phyloP scores from a whole-genome alignment of 2,329 filamentous ascomycete genomes.

The Lachnellula cervina region DNA sequence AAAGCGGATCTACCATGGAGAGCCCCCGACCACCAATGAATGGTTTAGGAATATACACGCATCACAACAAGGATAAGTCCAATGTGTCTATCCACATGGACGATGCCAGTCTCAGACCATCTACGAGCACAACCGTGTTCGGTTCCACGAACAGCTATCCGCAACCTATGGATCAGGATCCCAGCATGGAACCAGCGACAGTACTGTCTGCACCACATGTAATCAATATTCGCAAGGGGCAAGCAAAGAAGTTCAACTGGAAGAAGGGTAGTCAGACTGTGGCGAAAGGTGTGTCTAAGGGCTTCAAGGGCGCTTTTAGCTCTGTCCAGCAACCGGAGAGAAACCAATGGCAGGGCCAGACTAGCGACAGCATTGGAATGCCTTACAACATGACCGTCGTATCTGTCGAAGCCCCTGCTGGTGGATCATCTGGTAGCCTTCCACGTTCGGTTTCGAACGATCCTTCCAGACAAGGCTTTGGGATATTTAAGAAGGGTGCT shows the following conservation, averaged over 20 bases:
- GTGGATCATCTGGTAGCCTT: constrained; percentile 20
- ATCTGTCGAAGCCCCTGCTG: constrained; percentile 43
- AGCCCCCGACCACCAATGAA: constrained; percentile 42
- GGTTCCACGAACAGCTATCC: constrained; percentile 27
- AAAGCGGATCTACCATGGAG: constrained; percentile 47
- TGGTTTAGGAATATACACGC: constrained; percentile 60
- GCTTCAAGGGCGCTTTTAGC: constrained; percentile 83
- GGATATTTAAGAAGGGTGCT: constrained; percentile 56
- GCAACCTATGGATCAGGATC: constrained; percentile 32
- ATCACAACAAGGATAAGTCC: constrained; percentile 46
- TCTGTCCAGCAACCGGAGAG: constrained; percentile 45
- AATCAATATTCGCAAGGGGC: constrained; percentile 89
- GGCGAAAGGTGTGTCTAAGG: constrained; percentile 90
- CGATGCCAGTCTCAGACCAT: constrained; percentile 36
- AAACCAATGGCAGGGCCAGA: constrained; percentile 48
- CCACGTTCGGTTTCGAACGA: constrained; percentile 26
- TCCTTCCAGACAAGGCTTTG: constrained; percentile 48
- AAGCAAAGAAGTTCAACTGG: constrained; percentile 94
- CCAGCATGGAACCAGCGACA: constrained; percentile 29
- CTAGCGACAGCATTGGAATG: constrained; percentile 60
- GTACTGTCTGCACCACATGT: constrained; percentile 66
- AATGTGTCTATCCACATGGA: constrained; percentile 29
- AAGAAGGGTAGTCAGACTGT: constrained; percentile 94
- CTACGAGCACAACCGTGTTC: constrained; percentile 35
- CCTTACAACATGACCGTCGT: constrained; percentile 66